phyloP scores from a whole-genome alignment of 495 filamentous ascomycete genomes.

The Penicillium malachiteum region DNA sequence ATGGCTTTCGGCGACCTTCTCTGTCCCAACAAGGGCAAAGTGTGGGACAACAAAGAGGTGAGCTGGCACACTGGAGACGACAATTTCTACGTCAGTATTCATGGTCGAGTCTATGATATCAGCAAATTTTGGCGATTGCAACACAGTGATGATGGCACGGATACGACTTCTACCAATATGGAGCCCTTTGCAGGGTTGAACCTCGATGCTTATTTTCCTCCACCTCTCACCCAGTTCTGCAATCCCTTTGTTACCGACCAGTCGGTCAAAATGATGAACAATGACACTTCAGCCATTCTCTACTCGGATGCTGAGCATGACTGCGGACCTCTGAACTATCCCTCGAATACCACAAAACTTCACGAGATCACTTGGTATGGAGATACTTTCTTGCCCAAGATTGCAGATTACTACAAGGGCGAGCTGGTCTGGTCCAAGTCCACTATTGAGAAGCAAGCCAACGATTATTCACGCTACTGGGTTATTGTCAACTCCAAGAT shows the following conservation, averaged over 20 bases:
- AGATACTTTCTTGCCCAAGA: slow-evolving; percentile 69
- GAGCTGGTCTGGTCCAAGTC: slow-evolving; percentile 72
- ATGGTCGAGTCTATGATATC: slow-evolving; percentile 90
- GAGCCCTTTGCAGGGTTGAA: slow-evolving; percentile 71
- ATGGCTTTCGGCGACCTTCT: slow-evolving; percentile 79
- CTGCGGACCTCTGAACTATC: slow-evolving; percentile 58
- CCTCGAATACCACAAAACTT: slow-evolving; percentile 54
- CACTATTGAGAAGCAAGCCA: slow-evolving; percentile 53
- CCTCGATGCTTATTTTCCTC: slow-evolving; percentile 78
- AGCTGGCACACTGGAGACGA: slow-evolving; percentile 62
- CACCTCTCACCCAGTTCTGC: slow-evolving; percentile 76
- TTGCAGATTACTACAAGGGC: slow-evolving; percentile 83
- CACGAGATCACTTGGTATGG: slow-evolving; percentile 72
- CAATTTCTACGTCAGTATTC: slow-evolving; percentile 87
- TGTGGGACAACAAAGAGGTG: slow-evolving; percentile 75
- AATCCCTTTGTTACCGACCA: slow-evolving; percentile 58
- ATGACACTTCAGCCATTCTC: slow-evolving; percentile 54
- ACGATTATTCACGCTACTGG: slow-evolving; percentile 70
- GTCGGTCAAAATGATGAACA: slow-evolving; percentile 53
- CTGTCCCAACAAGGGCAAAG: slow-evolving; percentile 91
- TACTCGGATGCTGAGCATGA: slow-evolving; percentile 58
- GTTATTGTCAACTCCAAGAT: slow-evolving; percentile 70
- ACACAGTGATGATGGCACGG: slow-evolving; percentile 66
- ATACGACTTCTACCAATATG: slow-evolving; percentile 68
- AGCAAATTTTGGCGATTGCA: slow-evolving; percentile 78